These are phyloP conservation scores for Hymenoscyphus albidus DNA, from an alignment of 2,329 filamentous ascomycete genomes.

Conservation along the genomic window DNA sequence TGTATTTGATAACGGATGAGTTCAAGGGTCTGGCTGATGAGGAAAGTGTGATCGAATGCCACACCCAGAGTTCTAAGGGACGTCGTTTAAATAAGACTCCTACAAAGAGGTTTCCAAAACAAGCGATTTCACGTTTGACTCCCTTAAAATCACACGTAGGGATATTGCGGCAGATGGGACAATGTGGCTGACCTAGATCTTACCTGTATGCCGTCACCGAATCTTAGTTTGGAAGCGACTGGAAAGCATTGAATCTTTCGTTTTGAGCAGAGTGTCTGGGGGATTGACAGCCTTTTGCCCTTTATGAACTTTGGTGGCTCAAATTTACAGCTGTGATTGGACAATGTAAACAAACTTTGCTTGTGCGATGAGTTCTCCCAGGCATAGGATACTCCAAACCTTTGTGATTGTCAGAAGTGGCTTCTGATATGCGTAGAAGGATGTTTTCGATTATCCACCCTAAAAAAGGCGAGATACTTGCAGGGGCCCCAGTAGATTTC, in stretches of 20 bases:
- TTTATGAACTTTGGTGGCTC: not conserved
- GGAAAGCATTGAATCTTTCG: not conserved
- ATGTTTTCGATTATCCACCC: not conserved
- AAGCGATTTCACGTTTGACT: not conserved
- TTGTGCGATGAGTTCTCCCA: slow-evolving; percentile 4
- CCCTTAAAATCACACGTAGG: not conserved
- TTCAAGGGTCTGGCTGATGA: not conserved
- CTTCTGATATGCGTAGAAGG: not conserved
- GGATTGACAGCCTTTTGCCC: slow-evolving; percentile 2
- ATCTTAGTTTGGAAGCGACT: not conserved
- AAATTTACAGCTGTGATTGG: slow-evolving; percentile 6
- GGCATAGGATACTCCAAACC: not conserved
- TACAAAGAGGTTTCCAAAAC: not conserved
- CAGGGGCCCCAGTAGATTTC: not conserved
- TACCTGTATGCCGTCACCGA: slow-evolving; percentile 4
- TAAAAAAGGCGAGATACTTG: not conserved
- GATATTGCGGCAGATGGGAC: not conserved
- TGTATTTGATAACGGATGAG: not conserved
- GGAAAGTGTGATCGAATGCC: not conserved
- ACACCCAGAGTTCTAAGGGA: not conserved
- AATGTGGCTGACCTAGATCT: not conserved
- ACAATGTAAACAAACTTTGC: not conserved
- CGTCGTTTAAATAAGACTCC: not conserved
- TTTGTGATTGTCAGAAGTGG: not conserved
- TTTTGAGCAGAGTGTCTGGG: slow-evolving; percentile 1